Evolutionary conservation across 2,329 filamentous ascomycete genomes (phyloP).

Genomic region (Hypoxylon sp.): DNA sequence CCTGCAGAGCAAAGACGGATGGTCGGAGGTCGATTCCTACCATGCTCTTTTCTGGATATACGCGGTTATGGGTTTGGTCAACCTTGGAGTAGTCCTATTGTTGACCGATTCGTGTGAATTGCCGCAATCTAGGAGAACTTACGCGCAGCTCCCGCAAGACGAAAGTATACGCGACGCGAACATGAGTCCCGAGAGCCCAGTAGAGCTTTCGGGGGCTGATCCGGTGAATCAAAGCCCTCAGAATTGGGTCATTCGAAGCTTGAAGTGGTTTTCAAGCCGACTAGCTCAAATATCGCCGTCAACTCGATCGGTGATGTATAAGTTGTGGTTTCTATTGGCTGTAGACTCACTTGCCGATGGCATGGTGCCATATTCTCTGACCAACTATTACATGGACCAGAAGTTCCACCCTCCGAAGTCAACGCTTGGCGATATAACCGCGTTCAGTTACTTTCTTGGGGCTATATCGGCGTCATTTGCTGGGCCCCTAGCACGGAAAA

Average conservation of each 20-base stretch:
- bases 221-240: constrained; percentile 29
- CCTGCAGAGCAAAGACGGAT: constrained; percentile 62
- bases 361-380: constrained; percentile 72
- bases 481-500: constrained; percentile 69
- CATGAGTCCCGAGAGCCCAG: constrained; percentile 1
- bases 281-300: constrained; percentile 70
- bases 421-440: constrained; percentile 72
- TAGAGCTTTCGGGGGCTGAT: constrained; percentile 19
- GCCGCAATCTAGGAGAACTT: constrained; percentile 47
- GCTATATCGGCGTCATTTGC: constrained; percentile 70
- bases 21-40: constrained; percentile 67
- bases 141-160: constrained; percentile 45
- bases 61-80: constrained; percentile 67
- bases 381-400: constrained; percentile 70
- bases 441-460: constrained; percentile 67
- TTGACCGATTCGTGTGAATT: constrained; percentile 69
- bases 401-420: constrained; percentile 71
- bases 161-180: constrained; percentile 22
- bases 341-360: constrained; percentile 77
- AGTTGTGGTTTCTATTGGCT: constrained; percentile 75
- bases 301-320: constrained; percentile 72
- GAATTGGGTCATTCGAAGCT: constrained; percentile 37
- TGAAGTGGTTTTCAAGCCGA: constrained; percentile 54
- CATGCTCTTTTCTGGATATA: constrained; percentile 73
- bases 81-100: constrained; percentile 62